Evolutionary conservation across 306 rosid genomes (phyloP).

Genomic region (Trifolium pratense): DNA sequence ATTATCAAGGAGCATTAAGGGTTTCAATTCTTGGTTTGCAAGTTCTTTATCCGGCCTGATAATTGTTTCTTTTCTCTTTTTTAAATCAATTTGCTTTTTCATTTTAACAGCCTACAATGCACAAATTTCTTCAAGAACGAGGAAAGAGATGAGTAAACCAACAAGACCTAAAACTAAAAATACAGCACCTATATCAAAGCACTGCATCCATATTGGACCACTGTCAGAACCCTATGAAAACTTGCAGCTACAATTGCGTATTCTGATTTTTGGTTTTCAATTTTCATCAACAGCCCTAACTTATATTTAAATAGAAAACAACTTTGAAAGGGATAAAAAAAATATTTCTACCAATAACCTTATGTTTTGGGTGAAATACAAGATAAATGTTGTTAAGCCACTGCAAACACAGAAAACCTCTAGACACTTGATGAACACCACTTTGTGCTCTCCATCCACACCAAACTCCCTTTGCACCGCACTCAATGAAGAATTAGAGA

Average conservation of each 20-base stretch:
- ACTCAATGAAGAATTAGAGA: not conserved
- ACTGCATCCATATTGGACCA: not conserved
- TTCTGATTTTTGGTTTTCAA: slow-evolving; percentile 10
- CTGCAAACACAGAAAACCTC: slow-evolving; percentile 4
- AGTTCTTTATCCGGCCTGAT: not conserved
- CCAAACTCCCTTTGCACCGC: not conserved
- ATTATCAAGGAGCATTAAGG: not conserved
- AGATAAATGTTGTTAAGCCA: not conserved
- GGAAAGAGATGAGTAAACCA: not conserved
- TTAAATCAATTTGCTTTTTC: not conserved
- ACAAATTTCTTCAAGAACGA: slow-evolving; percentile 10
- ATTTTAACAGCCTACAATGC: not conserved
- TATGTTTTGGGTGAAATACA: not conserved
- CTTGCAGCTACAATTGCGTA: not conserved
- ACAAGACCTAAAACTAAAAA: not conserved
- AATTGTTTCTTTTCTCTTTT: not conserved
- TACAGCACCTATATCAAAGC: not conserved
- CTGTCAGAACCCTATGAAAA: not conserved
- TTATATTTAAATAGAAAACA: slow-evolving; percentile 17
- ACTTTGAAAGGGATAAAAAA: not conserved
- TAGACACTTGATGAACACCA: not conserved
- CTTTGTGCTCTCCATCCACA: not conserved
- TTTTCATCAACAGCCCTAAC: slow-evolving; percentile 1
- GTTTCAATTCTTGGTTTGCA: slow-evolving; percentile 14
- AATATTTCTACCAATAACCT: not conserved